Evolutionary conservation across 345 rosid genomes (phyloP), one percentile per base, ranked within the genome.

Genomic region (Cardamine resedifolia): DNA sequence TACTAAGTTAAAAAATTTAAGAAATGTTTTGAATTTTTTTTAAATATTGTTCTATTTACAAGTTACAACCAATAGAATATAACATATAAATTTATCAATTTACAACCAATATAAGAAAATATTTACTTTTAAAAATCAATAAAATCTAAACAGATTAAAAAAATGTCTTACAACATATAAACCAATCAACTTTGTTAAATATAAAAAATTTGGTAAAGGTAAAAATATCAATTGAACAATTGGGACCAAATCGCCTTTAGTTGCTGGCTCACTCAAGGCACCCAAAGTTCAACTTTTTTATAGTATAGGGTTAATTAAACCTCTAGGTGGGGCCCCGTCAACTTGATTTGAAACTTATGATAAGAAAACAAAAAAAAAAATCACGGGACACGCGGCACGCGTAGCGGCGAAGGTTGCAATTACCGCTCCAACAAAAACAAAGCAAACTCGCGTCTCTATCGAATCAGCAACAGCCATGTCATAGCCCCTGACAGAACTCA

Each of bases 371-470:
- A 26, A 16, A 58, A 24, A 6, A 27, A 0, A 12, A 20, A 19
- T 6, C 16, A 63, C 70, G 77, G 19, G 77, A 45, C 77, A 72
- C 68, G 51, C n/a, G 60, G 60, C 60, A 3, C 8, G 47, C 52
- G 14, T 39, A 51, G 62, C 62, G 62, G 62, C 14, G 20, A 53
- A 15, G 23, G 3, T 10, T 51, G 23, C 26, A 27, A 27, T 11
- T 47, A 6, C 44, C 11, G 18, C 16, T 33, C 8, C 18, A 27
- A 41, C n/a, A 4, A 56, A 30, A 39, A 21, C 12, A 36, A 36
- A 23, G 47, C 23, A 33, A 41, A 53, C 7, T 3, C 55, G 1
- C 27, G 0, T 23, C 23, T 45, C 5, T 0, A 3, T 9, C 79
- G 57, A 75, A 75, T 75, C 16, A 68, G 0, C 0, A 2, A 2